Conservation (phyloP, 2,329 filamentous ascomycete genomes). For the Fusarium bactridioides region DNA sequence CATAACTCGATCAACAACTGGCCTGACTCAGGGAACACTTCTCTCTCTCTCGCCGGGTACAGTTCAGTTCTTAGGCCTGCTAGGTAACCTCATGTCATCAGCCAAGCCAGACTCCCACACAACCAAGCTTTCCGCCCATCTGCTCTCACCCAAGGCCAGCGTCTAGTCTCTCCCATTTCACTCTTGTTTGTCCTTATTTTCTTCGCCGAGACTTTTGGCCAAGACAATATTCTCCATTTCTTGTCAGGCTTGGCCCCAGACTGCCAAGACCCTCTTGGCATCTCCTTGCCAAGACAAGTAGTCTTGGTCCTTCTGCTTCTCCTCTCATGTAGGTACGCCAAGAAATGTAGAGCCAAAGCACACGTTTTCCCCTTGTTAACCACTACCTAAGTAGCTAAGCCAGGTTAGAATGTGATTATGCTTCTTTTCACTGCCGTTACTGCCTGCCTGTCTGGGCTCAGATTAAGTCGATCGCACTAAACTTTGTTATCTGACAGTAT, state of each 20-base stretch:
- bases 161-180: background rate
- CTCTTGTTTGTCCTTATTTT: conserved; percentile 3
- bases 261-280: conserved; percentile 25
- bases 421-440: conserved; percentile 12
- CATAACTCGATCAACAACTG: background rate
- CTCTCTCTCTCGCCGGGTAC: background rate
- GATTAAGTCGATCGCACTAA: background rate
- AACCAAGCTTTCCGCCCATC: conserved; percentile 41
- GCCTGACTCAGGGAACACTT: background rate
- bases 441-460: background rate
- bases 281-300: conserved; percentile 17
- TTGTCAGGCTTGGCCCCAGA: conserved; percentile 10
- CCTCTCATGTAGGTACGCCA: background rate
- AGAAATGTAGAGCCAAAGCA: conserved; percentile 16
- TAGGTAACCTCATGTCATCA: conserved; percentile 11
- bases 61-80: background rate
- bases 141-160: background rate
- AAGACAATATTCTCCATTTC: conserved; percentile 18
- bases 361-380: conserved; percentile 28
- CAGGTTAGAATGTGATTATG: conserved; percentile 1
- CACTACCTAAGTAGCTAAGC: too few relatives aligned
- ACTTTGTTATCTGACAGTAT: background rate
- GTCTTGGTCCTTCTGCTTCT: background rate
- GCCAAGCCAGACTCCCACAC: conserved; percentile 37
- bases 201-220: conserved; percentile 15